Base-by-base conservation (phyloP, 257 asterid species). In the Craterostigma plantagineum region DNA sequence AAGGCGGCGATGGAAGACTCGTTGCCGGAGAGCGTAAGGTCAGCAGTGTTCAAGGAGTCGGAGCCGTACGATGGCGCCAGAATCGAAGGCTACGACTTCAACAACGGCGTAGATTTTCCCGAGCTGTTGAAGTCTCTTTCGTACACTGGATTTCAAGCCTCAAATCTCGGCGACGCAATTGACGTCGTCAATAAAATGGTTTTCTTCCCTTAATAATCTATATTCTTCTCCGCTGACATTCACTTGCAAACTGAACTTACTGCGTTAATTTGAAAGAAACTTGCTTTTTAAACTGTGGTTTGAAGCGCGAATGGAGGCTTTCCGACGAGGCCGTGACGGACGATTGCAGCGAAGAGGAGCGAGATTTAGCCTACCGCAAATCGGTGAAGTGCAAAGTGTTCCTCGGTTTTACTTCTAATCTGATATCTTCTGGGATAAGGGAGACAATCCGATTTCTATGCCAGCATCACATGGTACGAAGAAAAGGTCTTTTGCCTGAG, bases 231-330 rank as follows among this genome's bases (percentile, higher is more conserved):
- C 30, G 30, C 30, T 23, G 30, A 23, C 6, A n/a, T n/a, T n/a
- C n/a, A n/a, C n/a, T n/a, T n/a, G n/a, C n/a, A n/a, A n/a, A n/a
- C n/a, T n/a, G 6, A 23, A 23, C n/a, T 23, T 23, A 23, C 30
- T 23, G 4, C n/a, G n/a, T 23, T 23, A 23, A 23, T 23, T 23
- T 23, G 30, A 2, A 2, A 2, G 4, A 6, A 6, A 23, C 15
- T 13, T 54, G 34, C 11, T 55, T 50, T 16, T 55, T 50, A 14
- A 33, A 15, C 30, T 51, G 52, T 61, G 63, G 58, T 56, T 61
- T 70, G 72, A 77, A 87, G 98, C 72, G 79, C 64, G 80, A 76
- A 52, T 87, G 98, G 98, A 82, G 85, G 80, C 98, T 87, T 12
- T 73, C 83, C 10, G 72, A 82, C 50, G 98, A 87, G 68, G 37